Evolutionary conservation across 768 basidiomycete genomes (phyloP).

Genomic region (Tricholoma terreum): DNA sequence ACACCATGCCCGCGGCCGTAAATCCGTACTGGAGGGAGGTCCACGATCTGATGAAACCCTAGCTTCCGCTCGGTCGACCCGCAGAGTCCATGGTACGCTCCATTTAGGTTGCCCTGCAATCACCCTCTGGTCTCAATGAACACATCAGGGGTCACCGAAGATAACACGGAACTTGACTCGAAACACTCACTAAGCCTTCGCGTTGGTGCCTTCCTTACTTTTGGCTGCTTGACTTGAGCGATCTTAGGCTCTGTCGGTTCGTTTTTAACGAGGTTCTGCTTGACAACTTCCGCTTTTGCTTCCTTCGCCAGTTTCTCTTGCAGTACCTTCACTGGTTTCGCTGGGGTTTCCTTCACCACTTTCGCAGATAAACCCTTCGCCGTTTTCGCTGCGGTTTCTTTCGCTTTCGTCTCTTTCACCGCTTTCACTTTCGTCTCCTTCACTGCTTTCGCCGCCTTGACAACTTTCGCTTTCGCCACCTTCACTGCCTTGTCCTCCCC

Average conservation of each 20-base stretch:
- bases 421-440: neutral
- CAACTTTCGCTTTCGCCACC: neutral
- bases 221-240: neutral
- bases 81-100: constrained; percentile 3
- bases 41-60: neutral
- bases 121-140: constrained; percentile 1
- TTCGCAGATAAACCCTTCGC: neutral
- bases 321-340: neutral
- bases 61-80: neutral
- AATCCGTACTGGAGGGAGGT: neutral
- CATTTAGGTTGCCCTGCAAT: constrained; percentile 15
- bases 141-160: neutral
- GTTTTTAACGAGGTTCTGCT: neutral
- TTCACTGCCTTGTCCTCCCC: neutral
- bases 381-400: neutral
- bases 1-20: constrained; percentile 15
- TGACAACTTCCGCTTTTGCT: neutral
- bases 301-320: neutral
- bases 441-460: neutral
- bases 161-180: neutral
- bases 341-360: neutral
- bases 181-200: constrained; percentile 4
- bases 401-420: neutral
- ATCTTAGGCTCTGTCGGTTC: neutral
- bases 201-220: neutral